Evolutionary conservation across 805 yeast genomes (phyloP).

Genomic region (Metschnikowia aberdeeniae): DNA sequence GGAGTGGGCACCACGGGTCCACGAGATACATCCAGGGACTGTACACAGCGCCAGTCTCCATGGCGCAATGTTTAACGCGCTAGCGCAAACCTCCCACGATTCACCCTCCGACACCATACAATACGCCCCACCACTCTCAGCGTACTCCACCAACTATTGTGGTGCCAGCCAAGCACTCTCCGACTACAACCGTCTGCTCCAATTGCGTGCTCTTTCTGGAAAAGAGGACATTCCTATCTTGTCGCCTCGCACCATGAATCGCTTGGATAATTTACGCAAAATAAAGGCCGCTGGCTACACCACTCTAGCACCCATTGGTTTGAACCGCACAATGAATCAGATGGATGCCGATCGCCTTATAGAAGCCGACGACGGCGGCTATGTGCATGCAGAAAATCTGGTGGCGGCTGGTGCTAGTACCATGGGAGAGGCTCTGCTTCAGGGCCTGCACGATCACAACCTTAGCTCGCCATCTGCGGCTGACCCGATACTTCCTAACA

Average conservation of each 20-base stretch:
- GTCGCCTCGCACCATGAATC: constrained; percentile 19
- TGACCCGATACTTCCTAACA: not conserved
- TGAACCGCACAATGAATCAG: constrained; percentile 39
- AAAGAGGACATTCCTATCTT: constrained; percentile 13
- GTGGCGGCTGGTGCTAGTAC: constrained; percentile 6
- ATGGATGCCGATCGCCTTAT: constrained; percentile 19
- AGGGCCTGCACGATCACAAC: not conserved
- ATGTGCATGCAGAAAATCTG: constrained; percentile 16
- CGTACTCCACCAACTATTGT: constrained; percentile 46
- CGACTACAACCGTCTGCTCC: constrained; percentile 22
- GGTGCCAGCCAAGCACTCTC: constrained; percentile 18
- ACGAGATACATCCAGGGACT: constrained; percentile 5
- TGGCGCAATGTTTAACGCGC: constrained; percentile 7
- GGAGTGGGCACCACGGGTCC: constrained; percentile 14
- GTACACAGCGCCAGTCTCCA: not conserved
- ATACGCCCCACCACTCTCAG: constrained; percentile 51
- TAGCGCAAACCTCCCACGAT: constrained; percentile 12
- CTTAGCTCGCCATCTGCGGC: constrained; percentile 1
- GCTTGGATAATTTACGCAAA: constrained; percentile 22
- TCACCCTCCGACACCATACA: constrained; percentile 14
- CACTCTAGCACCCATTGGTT: constrained; percentile 36
- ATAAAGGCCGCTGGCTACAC: constrained; percentile 33
- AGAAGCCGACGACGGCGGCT: constrained; percentile 9
- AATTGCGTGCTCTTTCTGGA: constrained; percentile 13
- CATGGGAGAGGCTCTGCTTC: constrained; percentile 1